Conservation (phyloP, 768 basidiomycete species). For the Suillus alpinus region DNA sequence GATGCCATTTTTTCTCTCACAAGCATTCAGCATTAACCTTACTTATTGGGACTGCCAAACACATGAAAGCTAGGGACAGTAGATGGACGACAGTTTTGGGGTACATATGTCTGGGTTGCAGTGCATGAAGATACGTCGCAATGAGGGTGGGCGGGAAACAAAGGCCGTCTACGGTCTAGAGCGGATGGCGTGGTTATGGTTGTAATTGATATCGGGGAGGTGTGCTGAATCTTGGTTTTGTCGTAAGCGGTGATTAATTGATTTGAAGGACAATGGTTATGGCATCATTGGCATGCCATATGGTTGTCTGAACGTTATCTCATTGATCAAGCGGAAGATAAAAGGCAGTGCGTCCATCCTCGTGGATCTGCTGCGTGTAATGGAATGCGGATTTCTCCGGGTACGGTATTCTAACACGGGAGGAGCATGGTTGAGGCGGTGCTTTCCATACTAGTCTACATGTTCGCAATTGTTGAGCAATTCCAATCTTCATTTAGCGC, state of each 20-base stretch:
- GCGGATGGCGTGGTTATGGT: neutral
- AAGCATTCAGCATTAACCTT: constrained; percentile 32
- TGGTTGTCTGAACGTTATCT: neutral
- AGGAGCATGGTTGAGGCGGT: neutral
- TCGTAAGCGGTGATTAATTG: neutral
- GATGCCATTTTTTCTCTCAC: constrained; percentile 24
- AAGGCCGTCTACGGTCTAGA: neutral
- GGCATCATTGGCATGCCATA: neutral
- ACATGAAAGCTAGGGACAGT: neutral
- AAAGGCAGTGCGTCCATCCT: neutral
- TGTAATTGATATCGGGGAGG: neutral
- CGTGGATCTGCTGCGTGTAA: neutral
- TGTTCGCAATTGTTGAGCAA: neutral
- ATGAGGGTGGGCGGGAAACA: neutral
- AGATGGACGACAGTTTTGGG: neutral
- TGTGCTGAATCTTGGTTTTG: neutral
- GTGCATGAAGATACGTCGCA: neutral
- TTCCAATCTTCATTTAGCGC: neutral
- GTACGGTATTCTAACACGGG: neutral
- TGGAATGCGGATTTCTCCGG: neutral
- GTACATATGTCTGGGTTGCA: neutral
- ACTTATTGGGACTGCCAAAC: constrained; percentile 8
- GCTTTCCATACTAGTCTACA: neutral
- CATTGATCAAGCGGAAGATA: neutral
- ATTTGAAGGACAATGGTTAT: neutral